phyloP scores from a whole-genome alignment of 192 early-diverging fungal species.

The Podochytrium sp. region DNA sequence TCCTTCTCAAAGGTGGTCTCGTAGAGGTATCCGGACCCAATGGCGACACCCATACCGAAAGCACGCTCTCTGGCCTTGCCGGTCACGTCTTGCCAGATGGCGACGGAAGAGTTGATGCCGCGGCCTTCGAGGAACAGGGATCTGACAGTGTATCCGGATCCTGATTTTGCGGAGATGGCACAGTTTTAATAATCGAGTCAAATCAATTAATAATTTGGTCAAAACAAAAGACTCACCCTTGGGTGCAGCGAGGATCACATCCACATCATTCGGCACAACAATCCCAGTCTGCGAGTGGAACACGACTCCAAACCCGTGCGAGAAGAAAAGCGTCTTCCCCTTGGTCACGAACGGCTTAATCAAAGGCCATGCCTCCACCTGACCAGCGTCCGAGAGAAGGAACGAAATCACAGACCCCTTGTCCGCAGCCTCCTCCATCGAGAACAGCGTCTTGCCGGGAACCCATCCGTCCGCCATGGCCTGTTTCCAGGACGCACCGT shows the following conservation, averaged over 20 bases:
- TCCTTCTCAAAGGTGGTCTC: conserved; percentile 97
- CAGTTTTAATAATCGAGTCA: not conserved
- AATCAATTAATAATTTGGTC: conserved; percentile 3
- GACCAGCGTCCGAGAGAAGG: conserved; percentile 94
- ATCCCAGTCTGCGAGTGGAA: conserved; percentile 91
- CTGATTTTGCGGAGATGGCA: conserved; percentile 12
- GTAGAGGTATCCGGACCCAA: conserved; percentile 96
- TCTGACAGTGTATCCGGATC: conserved; percentile 93
- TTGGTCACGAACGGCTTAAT: conserved; percentile 88
- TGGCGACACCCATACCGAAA: conserved; percentile 87
- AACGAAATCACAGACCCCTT: conserved; percentile 93
- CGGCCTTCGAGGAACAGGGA: conserved; percentile 94
- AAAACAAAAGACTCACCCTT: conserved; percentile 60
- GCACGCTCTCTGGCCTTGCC: conserved; percentile 94
- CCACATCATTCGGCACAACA: conserved; percentile 87
- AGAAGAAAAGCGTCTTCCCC: conserved; percentile 98
- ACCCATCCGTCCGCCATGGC: conserved; percentile 95
- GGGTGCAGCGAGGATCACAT: conserved; percentile 95
- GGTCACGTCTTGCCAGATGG: conserved; percentile 91
- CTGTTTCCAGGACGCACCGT: conserved; percentile 85
- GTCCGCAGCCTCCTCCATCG: conserved; percentile 86
- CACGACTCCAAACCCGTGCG: conserved; percentile 94
- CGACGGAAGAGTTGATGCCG: conserved; percentile 96
- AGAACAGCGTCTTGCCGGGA: conserved; percentile 92
- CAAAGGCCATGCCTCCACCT: conserved; percentile 86